Evolutionary conservation across 1,284 basidiomycete species (phyloP).

Genomic region (Tilletia horrida): DNA sequence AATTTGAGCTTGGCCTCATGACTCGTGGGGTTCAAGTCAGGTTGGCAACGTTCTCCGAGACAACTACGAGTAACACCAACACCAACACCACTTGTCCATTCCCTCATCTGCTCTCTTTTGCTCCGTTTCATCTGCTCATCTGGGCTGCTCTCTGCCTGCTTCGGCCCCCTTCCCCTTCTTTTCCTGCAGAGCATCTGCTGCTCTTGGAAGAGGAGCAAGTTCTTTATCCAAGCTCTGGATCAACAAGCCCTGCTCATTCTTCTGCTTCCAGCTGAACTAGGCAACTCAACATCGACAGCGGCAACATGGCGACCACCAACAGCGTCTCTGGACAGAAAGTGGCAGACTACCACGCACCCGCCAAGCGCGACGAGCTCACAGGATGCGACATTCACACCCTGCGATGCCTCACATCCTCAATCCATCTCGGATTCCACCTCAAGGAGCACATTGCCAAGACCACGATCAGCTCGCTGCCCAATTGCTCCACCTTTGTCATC

Average conservation of each 20-base stretch:
- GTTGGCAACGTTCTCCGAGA: too few relatives aligned
- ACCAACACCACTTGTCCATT: too few relatives aligned
- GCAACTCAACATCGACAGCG: neutral
- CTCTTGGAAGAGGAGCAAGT: neutral
- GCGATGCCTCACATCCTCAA: slow-evolving; percentile 44
- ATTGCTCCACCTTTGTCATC: slow-evolving; percentile 79
- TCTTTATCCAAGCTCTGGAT: neutral
- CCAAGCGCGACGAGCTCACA: slow-evolving; percentile 37
- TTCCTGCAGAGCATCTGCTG: too few relatives aligned
- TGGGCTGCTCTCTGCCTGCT: too few relatives aligned
- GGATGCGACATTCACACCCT: slow-evolving; percentile 48
- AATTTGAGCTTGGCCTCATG: too few relatives aligned
- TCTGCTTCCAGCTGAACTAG: neutral
- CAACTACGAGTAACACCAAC: too few relatives aligned
- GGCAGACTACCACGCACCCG: slow-evolving; percentile 51
- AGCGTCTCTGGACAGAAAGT: slow-evolving; percentile 33
- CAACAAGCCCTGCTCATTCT: neutral
- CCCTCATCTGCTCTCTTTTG: too few relatives aligned
- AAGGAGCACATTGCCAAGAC: slow-evolving; percentile 63
- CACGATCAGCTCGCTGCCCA: slow-evolving; percentile 65
- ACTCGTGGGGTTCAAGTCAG: too few relatives aligned
- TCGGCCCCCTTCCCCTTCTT: too few relatives aligned
- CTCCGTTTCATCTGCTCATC: too few relatives aligned
- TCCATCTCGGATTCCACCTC: slow-evolving; percentile 53
- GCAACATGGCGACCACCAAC: slow-evolving; percentile 4